Evolutionary conservation across 1,284 basidiomycete species (phyloP).

Genomic region (Cystobasidium sp.): DNA sequence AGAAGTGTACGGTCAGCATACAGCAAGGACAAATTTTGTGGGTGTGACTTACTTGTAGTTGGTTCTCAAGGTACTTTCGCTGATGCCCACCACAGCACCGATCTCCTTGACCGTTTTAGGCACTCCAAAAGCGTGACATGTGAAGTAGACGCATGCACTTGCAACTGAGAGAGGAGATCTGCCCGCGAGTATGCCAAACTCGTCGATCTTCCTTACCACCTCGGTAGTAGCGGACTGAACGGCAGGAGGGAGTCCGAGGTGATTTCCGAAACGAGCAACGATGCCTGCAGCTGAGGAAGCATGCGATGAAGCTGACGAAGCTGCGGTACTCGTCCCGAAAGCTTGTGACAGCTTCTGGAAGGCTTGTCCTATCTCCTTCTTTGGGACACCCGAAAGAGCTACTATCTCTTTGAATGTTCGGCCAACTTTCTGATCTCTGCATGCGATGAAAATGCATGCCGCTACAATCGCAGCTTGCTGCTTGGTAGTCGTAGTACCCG

Average conservation of each 20-base stretch:
- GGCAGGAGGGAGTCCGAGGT: constrained; percentile 81
- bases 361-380: constrained; percentile 92
- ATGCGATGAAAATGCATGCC: constrained; percentile 97
- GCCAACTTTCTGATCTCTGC: constrained; percentile 88
- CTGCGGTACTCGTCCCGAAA: constrained; percentile 66
- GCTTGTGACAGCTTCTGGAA: constrained; percentile 91
- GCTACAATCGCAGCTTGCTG: constrained; percentile 86
- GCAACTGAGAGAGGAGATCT: constrained; percentile 95
- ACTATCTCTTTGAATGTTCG: constrained; percentile 96
- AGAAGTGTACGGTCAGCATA: background rate
- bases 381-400: constrained; percentile 87
- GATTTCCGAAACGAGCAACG: constrained; percentile 91
- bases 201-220: constrained; percentile 78
- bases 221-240: constrained; percentile 82
- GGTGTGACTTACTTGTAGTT: constrained; percentile 58
- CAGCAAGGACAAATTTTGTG: too few relatives aligned
- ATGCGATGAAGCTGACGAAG: constrained; percentile 52
- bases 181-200: constrained; percentile 86
- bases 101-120: constrained; percentile 81
- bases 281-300: constrained; percentile 75
- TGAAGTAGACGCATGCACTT: constrained; percentile 93
- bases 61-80: constrained; percentile 92
- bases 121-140: constrained; percentile 77
- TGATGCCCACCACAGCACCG: constrained; percentile 92
- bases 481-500: constrained; percentile 58